phyloP scores from a whole-genome alignment of 2,329 filamentous ascomycete genomes.

The Diaporthe sp. region DNA sequence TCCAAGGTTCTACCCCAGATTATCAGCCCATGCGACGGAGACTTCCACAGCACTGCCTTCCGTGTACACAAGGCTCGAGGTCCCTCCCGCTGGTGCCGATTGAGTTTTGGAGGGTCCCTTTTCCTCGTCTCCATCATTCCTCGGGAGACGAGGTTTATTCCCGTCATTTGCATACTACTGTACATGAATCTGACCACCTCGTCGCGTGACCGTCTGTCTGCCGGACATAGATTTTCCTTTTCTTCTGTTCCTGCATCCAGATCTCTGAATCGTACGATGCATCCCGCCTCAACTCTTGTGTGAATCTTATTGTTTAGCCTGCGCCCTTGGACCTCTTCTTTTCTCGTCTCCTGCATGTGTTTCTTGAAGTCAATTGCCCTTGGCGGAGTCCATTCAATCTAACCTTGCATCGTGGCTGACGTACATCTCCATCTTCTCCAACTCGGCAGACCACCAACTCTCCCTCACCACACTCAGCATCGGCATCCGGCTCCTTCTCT shows the following conservation, averaged over 20 bases:
- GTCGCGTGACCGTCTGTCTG: slow-evolving; percentile 27
- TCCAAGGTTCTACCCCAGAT: slow-evolving; percentile 41
- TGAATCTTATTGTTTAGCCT: slow-evolving; percentile 10
- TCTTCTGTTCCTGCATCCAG: slow-evolving; percentile 32
- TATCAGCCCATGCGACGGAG: slow-evolving; percentile 40
- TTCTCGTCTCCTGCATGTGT: slow-evolving; percentile 18
- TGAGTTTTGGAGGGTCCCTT: slow-evolving; percentile 18
- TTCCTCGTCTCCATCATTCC: neutral
- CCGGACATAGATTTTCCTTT: slow-evolving; percentile 9
- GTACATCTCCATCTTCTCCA: slow-evolving; percentile 41
- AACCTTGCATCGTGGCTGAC: slow-evolving; percentile 42
- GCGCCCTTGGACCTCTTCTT: neutral
- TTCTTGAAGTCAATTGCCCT: slow-evolving; percentile 10
- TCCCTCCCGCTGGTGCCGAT: slow-evolving; percentile 24
- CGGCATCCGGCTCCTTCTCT: slow-evolving; percentile 42
- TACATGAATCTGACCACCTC: slow-evolving; percentile 28
- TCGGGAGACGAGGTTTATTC: slow-evolving; percentile 13
- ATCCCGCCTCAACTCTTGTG: neutral
- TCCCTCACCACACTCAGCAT: slow-evolving; percentile 51
- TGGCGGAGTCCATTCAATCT: slow-evolving; percentile 1
- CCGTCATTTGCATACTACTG: slow-evolving; percentile 26
- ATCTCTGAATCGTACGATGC: slow-evolving; percentile 35
- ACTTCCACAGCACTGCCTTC: slow-evolving; percentile 31
- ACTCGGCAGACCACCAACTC: slow-evolving; percentile 44
- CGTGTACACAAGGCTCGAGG: neutral